Evolutionary conservation across 345 rosid genomes (phyloP).

Genomic region (Eucalyptus shirleyi): DNA sequence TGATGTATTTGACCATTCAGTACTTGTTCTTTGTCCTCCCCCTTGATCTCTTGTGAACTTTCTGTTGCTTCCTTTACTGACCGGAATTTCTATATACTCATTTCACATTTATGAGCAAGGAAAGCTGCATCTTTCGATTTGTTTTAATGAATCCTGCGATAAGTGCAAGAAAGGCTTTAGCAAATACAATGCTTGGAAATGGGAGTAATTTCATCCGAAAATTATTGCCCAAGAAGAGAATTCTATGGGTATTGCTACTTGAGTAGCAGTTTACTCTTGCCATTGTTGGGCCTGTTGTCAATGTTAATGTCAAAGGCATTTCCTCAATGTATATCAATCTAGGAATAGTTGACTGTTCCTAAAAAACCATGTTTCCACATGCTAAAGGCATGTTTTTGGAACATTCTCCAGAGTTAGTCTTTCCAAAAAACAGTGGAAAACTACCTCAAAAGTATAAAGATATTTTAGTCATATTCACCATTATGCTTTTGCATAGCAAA

Average conservation of each 20-base stretch:
- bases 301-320: background rate
- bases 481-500: background rate
- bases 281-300: background rate
- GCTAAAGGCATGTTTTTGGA: background rate
- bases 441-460: background rate
- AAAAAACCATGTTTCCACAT: background rate
- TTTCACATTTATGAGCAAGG: background rate
- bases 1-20: background rate
- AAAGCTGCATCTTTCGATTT: background rate
- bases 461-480: background rate
- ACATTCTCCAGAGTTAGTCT: background rate
- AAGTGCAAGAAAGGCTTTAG: background rate
- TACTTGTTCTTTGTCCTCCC: background rate
- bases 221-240: background rate
- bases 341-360: background rate
- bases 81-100: background rate
- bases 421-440: background rate
- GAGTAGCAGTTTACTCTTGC: background rate
- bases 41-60: background rate
- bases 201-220: background rate
- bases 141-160: background rate
- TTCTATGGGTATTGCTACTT: background rate
- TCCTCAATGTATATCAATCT: background rate
- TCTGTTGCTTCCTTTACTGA: background rate
- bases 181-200: background rate